A percentile compares a stretch with the other conserved stretches of the same genome.
Evolutionary conservation across 208 protist genomes (phyloP).

Genomic region (Crithidia mellificae): DNA sequence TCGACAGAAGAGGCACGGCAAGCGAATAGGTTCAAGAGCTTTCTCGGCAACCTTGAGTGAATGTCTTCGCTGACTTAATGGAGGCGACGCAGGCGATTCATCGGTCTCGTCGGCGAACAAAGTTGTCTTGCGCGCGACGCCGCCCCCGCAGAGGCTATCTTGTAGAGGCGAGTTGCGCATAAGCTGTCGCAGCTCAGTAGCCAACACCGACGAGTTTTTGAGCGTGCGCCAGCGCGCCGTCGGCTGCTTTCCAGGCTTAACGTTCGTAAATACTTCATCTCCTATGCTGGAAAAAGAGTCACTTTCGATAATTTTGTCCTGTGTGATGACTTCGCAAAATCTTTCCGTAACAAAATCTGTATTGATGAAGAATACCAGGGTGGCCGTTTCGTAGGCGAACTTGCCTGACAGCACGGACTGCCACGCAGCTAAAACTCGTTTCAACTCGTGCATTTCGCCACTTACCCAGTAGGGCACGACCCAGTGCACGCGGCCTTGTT

Average conservation of each 20-base stretch:
- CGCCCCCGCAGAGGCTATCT: too few relatives aligned
- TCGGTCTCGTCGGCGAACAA: too few relatives aligned
- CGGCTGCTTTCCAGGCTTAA: too few relatives aligned
- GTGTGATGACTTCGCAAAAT: background rate
- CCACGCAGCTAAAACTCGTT: constrained; percentile 16
- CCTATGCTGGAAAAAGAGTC: background rate
- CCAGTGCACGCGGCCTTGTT: constrained; percentile 33
- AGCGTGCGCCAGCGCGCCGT: too few relatives aligned
- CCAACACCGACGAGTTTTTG: too few relatives aligned
- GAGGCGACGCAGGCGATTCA: too few relatives aligned
- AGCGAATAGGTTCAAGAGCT: background rate
- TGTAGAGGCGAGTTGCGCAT: too few relatives aligned
- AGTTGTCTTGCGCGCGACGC: too few relatives aligned
- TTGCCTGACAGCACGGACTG: background rate
- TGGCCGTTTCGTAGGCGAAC: background rate
- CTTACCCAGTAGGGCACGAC: constrained; percentile 24
- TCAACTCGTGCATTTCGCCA: background rate
- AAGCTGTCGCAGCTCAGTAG: too few relatives aligned
- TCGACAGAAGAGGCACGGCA: background rate
- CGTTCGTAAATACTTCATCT: too few relatives aligned
- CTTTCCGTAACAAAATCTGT: background rate
- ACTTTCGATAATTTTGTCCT: background rate
- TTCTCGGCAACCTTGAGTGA: background rate
- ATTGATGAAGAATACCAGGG: constrained; percentile 11
- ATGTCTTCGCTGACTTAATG: too few relatives aligned